Percentiles rank a stretch among this genome's conserved stretches.
These are phyloP conservation scores for Mytilinidion resinicola DNA, from an alignment of 495 filamentous ascomycete species.

Conservation along the genomic window DNA sequence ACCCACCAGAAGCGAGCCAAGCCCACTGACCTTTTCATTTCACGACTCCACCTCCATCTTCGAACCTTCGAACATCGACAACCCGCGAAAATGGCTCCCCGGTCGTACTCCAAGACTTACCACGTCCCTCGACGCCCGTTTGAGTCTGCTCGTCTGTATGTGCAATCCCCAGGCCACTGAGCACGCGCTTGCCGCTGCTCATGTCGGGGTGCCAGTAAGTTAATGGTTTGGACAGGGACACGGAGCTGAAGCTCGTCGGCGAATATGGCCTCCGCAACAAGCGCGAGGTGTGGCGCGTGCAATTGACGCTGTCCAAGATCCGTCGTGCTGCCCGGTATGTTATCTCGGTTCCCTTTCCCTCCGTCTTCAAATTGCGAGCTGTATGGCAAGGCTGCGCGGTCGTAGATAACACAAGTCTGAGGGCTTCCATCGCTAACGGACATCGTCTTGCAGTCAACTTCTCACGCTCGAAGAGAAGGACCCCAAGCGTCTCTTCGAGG, in stretches of 20 bases:
- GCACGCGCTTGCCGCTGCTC: conserved; percentile 91
- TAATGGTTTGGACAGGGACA: conserved; percentile 70
- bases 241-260: conserved; percentile 97
- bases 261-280: conserved; percentile 99
- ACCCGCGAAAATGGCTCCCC: conserved; percentile 40
- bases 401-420: neutral
- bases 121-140: conserved; percentile 87
- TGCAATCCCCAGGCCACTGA: conserved; percentile 81
- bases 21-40: too few relatives aligned
- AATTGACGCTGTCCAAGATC: conserved; percentile 99
- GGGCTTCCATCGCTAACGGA: conserved; percentile 3
- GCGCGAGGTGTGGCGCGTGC: conserved; percentile 99
- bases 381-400: neutral
- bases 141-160: conserved; percentile 99
- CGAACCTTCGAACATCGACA: conserved; percentile 21
- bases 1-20: too few relatives aligned
- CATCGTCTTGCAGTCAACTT: conserved; percentile 65
- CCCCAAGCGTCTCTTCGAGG: conserved; percentile 99
- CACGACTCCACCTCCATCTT: conserved; percentile 3
- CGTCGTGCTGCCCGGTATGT: conserved; percentile 99
- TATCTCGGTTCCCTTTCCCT: neutral
- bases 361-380: neutral
- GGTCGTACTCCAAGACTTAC: conserved; percentile 95
- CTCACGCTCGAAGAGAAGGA: conserved; percentile 99
- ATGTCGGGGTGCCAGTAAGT: conserved; percentile 63